Evolutionary conservation across 2,329 filamentous ascomycete species (phyloP).

Genomic region (Pseudogymnoascus sp.): DNA sequence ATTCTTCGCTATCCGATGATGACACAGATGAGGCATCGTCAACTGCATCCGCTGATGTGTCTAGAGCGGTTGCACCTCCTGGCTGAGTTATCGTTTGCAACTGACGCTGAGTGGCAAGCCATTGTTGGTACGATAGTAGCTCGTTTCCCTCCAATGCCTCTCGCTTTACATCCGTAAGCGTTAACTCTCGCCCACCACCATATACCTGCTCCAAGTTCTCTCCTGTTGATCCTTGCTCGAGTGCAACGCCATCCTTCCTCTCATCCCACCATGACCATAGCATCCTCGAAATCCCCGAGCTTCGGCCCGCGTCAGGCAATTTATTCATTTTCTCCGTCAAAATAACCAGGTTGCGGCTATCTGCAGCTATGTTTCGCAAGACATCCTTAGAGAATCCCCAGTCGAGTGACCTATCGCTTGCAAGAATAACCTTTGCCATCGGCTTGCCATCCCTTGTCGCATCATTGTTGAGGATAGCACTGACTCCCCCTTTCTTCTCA

Average conservation of each 20-base stretch:
- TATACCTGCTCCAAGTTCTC: constrained; percentile 60
- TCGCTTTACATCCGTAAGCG: constrained; percentile 53
- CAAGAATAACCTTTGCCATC: constrained; percentile 69
- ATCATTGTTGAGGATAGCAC: constrained; percentile 52
- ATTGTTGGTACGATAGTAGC: constrained; percentile 78
- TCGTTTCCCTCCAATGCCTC: constrained; percentile 68
- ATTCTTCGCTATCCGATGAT: constrained; percentile 79
- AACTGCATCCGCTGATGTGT: constrained; percentile 63
- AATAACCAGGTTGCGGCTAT: constrained; percentile 75
- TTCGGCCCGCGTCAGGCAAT: constrained; percentile 25
- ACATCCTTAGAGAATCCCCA: constrained; percentile 91
- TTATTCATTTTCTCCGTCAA: constrained; percentile 66
- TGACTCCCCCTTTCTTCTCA: constrained; percentile 73
- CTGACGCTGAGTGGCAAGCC: constrained; percentile 79
- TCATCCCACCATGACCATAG: constrained; percentile 78
- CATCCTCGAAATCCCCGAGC: constrained; percentile 52
- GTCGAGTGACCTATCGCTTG: constrained; percentile 81
- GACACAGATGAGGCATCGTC: constrained; percentile 83
- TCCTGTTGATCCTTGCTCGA: constrained; percentile 45
- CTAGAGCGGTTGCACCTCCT: constrained; percentile 58
- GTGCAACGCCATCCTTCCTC: constrained; percentile 52
- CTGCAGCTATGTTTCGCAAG: constrained; percentile 64
- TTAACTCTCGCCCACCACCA: constrained; percentile 54
- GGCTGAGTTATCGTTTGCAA: constrained; percentile 73
- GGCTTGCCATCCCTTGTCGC: constrained; percentile 35